Evolutionary conservation across 345 rosid genomes (phyloP), one percentile per base, ranked within the genome.

Genomic region (Salix exigua): DNA sequence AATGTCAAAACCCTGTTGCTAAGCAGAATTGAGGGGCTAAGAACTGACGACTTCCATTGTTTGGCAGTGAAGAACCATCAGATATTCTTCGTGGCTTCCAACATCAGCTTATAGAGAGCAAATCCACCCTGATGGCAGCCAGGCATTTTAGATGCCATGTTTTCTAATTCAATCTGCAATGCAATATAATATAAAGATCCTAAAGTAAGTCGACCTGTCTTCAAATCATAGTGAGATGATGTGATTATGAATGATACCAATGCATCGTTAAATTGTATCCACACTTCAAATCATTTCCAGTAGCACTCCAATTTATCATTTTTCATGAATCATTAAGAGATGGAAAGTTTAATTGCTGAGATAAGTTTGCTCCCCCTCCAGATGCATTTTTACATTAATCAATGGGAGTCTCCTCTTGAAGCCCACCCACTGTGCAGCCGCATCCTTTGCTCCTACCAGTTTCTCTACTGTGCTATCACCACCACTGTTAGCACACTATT

Each of bases 71-170:
- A 25, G 65, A 79, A 71, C 35, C 72, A 37, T 78, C 80, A 80
- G 35, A 26, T 73, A 63, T 84, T 84, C 78, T 79, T 78, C 73
- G 25, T 72, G 33, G 81, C 81, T 80, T 89, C 92, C 11, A 87
- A 70, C 93, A 95, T 89, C 86, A 85, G 78, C 78, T 88, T 86
- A 75, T 88, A 93, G 21, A 95, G 96, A 58, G 96, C 90, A 74
- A 88, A 85, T 66, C 97, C 97, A 81, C 97, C 99, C 65, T 82
- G 91, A 86, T 95, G 99, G 86, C 97, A 93, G 62, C 97, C 97
- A 1, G 97, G 99, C 99, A 95, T 93, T 82, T 85, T 88, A 10
- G 83, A 76, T 58, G 89, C 53, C 97, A 90, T 88, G 58, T 73
- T 81, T 87, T 89, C 88, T 73, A 95, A 68, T 61, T 90, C 94